Evolutionary conservation across 257 asterid species (phyloP).

Genomic region (Primulina eburnea): DNA sequence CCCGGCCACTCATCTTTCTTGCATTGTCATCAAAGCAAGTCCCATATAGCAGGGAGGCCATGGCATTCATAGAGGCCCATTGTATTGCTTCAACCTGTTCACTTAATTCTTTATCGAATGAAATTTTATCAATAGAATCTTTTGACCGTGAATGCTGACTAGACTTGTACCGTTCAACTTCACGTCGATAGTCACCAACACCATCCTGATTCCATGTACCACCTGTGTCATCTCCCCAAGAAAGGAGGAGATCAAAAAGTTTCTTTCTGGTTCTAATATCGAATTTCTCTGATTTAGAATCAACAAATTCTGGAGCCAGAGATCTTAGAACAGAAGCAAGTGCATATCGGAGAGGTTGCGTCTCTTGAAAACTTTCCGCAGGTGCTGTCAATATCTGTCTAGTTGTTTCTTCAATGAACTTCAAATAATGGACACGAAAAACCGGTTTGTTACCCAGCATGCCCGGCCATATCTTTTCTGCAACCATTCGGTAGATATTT

Average conservation of each 20-base stretch:
- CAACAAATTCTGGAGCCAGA: constrained; percentile 98
- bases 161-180: constrained; percentile 97
- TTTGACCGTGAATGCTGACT: constrained; percentile 93
- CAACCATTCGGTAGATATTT: constrained; percentile 83
- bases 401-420: constrained; percentile 91
- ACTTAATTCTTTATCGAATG: constrained; percentile 87
- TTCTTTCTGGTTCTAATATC: constrained; percentile 89
- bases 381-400: constrained; percentile 67
- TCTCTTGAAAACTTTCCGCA: constrained; percentile 82
- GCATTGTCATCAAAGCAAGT: constrained; percentile 99
- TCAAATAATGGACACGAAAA: constrained; percentile 94
- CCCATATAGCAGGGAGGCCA: constrained; percentile 95
- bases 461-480: constrained; percentile 98
- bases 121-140: constrained; percentile 87
- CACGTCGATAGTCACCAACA: constrained; percentile 90
- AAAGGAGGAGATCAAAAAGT: constrained; percentile 87
- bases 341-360: constrained; percentile 90
- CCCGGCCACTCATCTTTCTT: constrained; percentile 99
- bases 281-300: constrained; percentile 89
- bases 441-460: constrained; percentile 90
- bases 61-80: constrained; percentile 99
- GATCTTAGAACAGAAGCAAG: constrained; percentile 93
- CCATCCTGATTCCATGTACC: constrained; percentile 94
- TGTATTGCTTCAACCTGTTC: constrained; percentile 99
- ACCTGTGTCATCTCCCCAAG: constrained; percentile 95